phyloP scores from a whole-genome alignment of 1,284 basidiomycete species.

The Ganoderma sinense region DNA sequence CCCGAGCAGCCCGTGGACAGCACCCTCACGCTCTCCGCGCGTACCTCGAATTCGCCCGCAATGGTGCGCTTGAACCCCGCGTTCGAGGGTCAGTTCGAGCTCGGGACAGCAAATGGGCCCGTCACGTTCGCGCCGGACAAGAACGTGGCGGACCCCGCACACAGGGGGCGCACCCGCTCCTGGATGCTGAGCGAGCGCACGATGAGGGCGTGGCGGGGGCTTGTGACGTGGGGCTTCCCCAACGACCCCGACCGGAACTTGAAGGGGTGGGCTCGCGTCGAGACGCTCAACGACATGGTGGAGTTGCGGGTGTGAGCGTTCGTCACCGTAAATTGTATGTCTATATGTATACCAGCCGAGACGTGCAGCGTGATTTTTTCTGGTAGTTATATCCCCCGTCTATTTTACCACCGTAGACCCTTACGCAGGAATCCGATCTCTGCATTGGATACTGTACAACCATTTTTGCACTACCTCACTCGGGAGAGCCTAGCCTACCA shows the following conservation, averaged over 20 bases:
- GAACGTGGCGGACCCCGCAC: conserved; percentile 24
- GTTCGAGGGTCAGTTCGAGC: conserved; percentile 51
- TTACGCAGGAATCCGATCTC: background rate
- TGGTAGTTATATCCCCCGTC: background rate
- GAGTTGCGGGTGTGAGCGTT: background rate
- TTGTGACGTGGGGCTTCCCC: conserved; percentile 21
- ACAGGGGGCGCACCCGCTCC: conserved; percentile 13
- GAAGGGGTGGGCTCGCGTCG: background rate
- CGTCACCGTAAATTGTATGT: background rate
- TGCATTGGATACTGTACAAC: background rate
- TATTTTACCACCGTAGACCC: background rate
- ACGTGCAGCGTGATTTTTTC: background rate
- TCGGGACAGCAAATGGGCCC: conserved; percentile 23
- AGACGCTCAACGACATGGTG: background rate
- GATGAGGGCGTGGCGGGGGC: conserved; percentile 12
- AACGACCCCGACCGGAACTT: background rate
- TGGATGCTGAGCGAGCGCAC: conserved; percentile 9
- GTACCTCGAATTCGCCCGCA: conserved; percentile 42
- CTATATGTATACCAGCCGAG: background rate
- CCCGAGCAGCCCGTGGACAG: conserved; percentile 47
- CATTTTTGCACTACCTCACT: background rate
- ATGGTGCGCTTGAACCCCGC: conserved; percentile 45
- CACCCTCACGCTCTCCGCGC: conserved; percentile 41
- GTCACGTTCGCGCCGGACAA: conserved; percentile 9
- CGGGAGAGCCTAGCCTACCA: background rate